phyloP scores from a whole-genome alignment of 768 basidiomycete species.

The Lactarius pseudohatsudake region DNA sequence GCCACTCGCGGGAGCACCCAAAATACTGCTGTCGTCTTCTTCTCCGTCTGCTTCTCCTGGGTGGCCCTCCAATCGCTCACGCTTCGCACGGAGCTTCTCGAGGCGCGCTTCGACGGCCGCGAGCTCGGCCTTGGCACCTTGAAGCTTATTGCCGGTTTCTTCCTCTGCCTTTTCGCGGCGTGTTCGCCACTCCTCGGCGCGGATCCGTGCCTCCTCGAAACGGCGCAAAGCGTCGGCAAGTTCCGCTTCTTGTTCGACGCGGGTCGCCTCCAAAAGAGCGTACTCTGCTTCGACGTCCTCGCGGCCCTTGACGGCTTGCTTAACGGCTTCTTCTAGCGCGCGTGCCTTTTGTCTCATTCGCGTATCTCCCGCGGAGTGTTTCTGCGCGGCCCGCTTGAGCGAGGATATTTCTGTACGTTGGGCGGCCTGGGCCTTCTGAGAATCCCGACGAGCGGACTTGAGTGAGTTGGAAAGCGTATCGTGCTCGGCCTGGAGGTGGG shows the following conservation, averaged over 20 bases:
- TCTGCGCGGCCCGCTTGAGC: constrained; percentile 81
- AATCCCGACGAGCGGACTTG: constrained; percentile 75
- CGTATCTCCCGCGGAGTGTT: constrained; percentile 68
- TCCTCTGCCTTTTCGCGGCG: constrained; percentile 41
- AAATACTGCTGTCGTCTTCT: neutral
- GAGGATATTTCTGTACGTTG: constrained; percentile 83
- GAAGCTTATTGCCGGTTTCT: constrained; percentile 43
- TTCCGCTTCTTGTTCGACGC: constrained; percentile 20
- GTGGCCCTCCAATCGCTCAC: constrained; percentile 61
- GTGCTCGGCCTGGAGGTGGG: constrained; percentile 61
- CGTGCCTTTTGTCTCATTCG: constrained; percentile 85
- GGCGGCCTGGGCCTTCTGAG: constrained; percentile 79
- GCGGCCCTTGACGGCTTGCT: constrained; percentile 57
- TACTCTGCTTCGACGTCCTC: constrained; percentile 47
- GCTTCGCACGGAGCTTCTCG: constrained; percentile 64
- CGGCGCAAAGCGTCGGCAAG: constrained; percentile 37
- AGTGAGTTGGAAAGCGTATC: constrained; percentile 65
- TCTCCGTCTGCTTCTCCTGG: neutral
- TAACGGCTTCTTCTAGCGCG: constrained; percentile 85
- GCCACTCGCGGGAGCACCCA: constrained; percentile 16
- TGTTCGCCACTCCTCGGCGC: constrained; percentile 23
- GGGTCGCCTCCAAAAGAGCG: constrained; percentile 40
- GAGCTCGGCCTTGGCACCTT: constrained; percentile 42
- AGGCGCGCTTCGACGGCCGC: constrained; percentile 46
- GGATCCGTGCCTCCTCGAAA: constrained; percentile 10